Conservation (phyloP, 371 early-diverging fungal genomes). For the Mucor sp. region DNA sequence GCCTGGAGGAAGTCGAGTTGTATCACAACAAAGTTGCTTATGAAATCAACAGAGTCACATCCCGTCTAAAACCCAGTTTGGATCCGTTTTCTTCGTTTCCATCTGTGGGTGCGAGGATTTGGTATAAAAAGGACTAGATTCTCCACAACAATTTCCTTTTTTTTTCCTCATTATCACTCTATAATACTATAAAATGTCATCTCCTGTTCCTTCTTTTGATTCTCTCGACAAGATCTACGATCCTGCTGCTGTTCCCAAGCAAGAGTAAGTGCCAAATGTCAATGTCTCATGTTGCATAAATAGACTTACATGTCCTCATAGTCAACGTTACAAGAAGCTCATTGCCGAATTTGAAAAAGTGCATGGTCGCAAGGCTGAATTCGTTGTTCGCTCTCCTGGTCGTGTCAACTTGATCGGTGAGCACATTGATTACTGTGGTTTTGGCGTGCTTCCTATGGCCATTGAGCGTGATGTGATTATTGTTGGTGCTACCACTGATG, state of each 20-base stretch:
- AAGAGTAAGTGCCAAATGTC: slow-evolving; percentile 36
- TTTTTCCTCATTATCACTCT: slow-evolving; percentile 5
- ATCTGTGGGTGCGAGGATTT: neutral
- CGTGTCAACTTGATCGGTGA: slow-evolving; percentile 96
- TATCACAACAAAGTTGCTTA: slow-evolving; percentile 21
- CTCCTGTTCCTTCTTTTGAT: slow-evolving; percentile 40
- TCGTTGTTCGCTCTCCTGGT: slow-evolving; percentile 89
- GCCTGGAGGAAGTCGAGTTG: neutral
- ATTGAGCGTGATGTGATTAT: slow-evolving; percentile 87
- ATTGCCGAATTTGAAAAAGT: slow-evolving; percentile 54
- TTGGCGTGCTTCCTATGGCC: slow-evolving; percentile 96
- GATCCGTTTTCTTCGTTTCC: neutral
- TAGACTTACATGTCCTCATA: slow-evolving; percentile 7
- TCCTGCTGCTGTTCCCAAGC: slow-evolving; percentile 30
- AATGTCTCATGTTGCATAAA: neutral
- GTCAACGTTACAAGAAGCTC: slow-evolving; percentile 62
- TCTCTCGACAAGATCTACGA: slow-evolving; percentile 47
- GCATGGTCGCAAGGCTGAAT: slow-evolving; percentile 73
- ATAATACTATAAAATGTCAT: slow-evolving; percentile 20
- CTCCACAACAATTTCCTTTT: neutral
- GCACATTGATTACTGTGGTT: slow-evolving; percentile 96
- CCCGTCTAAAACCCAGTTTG: slow-evolving; percentile 17
- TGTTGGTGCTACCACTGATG: slow-evolving; percentile 63
- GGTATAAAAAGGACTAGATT: neutral
- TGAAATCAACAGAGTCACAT: slow-evolving; percentile 30